These are phyloP conservation scores for Acrocalymma vagum DNA, from an alignment of 2,329 filamentous ascomycete species.

Conservation along the genomic window DNA sequence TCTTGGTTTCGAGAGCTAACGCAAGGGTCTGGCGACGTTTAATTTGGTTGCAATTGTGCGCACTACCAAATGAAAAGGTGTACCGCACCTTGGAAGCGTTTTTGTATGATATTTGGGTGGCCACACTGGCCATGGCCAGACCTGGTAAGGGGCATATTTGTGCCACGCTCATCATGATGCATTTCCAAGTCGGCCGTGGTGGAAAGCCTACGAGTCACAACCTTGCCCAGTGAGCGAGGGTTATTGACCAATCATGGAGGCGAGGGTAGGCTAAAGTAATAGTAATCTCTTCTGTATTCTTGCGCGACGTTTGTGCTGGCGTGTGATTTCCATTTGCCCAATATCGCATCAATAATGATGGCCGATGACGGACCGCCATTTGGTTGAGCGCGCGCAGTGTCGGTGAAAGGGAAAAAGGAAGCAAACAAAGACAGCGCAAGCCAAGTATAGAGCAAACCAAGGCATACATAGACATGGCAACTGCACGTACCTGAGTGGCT, in stretches of 20 bases:
- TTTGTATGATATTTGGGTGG: too few species aligned
- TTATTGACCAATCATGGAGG: slow-evolving; percentile 27
- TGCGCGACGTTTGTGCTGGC: slow-evolving; percentile 11
- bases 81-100: too few species aligned
- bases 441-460: neutral
- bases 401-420: neutral
- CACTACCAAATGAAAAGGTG: too few species aligned
- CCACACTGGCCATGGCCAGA: too few species aligned
- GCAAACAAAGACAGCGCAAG: neutral
- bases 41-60: too few species aligned
- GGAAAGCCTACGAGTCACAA: too few species aligned
- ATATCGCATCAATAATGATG: too few species aligned
- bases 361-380: neutral
- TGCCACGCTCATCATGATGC: slow-evolving; percentile 11
- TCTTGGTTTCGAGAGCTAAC: too few species aligned
- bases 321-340: too few species aligned
- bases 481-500: slow-evolving; percentile 14
- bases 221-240: slow-evolving; percentile 11
- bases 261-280: slow-evolving; percentile 26
- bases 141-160: too few species aligned
- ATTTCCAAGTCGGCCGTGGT: slow-evolving; percentile 19
- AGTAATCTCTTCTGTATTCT: slow-evolving; percentile 30
- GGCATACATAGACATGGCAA: neutral
- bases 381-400: neutral
- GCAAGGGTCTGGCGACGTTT: too few species aligned